A percentile compares a stretch with the other conserved stretches of the same genome.
Conservation (phyloP, 805 yeast genomes). For the Lachancea nothofagi region DNA sequence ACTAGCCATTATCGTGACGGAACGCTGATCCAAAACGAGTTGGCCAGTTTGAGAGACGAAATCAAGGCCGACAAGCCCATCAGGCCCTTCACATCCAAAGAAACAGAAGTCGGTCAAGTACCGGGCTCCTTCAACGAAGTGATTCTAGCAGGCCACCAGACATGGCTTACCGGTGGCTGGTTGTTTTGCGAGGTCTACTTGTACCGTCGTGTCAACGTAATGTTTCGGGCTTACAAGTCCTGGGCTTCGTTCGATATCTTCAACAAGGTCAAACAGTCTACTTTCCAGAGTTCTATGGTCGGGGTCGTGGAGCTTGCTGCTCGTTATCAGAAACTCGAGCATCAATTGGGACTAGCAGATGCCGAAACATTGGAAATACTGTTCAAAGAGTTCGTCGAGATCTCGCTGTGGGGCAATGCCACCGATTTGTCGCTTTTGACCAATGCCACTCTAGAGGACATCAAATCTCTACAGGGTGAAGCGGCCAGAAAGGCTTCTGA, state of each 20-base stretch:
- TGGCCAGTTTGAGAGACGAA: constrained; percentile 41
- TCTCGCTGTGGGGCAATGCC: constrained; percentile 97
- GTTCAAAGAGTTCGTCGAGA: constrained; percentile 78
- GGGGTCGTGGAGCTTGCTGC: constrained; percentile 82
- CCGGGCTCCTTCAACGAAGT: constrained; percentile 55
- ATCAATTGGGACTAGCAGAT: constrained; percentile 31
- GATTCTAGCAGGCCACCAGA: constrained; percentile 34
- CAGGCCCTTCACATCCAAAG: constrained; percentile 40
- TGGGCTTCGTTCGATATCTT: constrained; percentile 65
- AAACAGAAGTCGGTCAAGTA: constrained; percentile 35
- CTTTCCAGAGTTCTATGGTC: constrained; percentile 65
- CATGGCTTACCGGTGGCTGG: constrained; percentile 92
- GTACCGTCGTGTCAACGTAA: constrained; percentile 57
- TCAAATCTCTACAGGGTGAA: constrained; percentile 86
- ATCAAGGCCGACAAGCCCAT: constrained; percentile 41
- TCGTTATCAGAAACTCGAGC: constrained; percentile 44
- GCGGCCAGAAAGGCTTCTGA: constrained; percentile 79
- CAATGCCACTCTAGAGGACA: constrained; percentile 83
- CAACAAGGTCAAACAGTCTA: constrained; percentile 57
- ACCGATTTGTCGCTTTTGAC: constrained; percentile 88
- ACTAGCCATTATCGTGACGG: constrained; percentile 42
- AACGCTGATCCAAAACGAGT: constrained; percentile 35
- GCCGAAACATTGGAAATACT: constrained; percentile 45
- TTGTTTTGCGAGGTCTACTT: constrained; percentile 77
- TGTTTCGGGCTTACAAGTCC: constrained; percentile 36